phyloP scores from a whole-genome alignment of 2,329 filamentous ascomycete species.

The Fusarium sp. region DNA sequence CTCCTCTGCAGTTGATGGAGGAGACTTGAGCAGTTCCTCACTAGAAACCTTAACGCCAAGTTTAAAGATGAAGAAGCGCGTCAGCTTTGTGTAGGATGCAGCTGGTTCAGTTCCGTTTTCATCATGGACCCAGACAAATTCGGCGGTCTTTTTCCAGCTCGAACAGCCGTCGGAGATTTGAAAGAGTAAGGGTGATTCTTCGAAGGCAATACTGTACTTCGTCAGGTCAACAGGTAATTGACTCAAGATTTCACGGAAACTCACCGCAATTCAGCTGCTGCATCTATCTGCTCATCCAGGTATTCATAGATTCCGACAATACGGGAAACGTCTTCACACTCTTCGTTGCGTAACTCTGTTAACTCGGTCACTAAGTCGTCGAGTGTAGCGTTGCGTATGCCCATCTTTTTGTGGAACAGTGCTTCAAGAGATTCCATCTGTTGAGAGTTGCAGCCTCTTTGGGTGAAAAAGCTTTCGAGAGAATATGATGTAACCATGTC shows the following conservation, averaged over 20 bases:
- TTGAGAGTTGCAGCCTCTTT: neutral
- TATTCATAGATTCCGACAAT: constrained; percentile 18
- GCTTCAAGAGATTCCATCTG: constrained; percentile 2
- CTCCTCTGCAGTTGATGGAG: neutral
- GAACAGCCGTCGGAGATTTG: neutral
- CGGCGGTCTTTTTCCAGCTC: constrained; percentile 14
- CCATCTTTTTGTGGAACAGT: constrained; percentile 8
- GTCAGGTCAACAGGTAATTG: neutral
- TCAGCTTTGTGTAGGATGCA: constrained; percentile 6
- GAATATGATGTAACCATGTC: constrained; percentile 15
- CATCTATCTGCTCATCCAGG: neutral
- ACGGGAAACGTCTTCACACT: neutral
- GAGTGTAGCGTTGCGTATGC: constrained; percentile 12
- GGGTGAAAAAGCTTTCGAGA: constrained; percentile 5
- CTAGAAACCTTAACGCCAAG: constrained; percentile 14
- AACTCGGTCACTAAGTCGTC: constrained; percentile 17
- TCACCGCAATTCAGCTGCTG: constrained; percentile 11
- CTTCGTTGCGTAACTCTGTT: neutral
- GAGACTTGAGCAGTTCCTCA: constrained; percentile 17
- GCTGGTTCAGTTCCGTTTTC: constrained; percentile 4
- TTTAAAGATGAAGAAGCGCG: constrained; percentile 24
- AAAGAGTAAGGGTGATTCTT: constrained; percentile 10
- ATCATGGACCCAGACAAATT: constrained; percentile 32
- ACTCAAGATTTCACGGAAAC: fast-evolving
- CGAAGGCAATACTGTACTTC: constrained; percentile 16